phyloP scores from a whole-genome alignment of 2,329 filamentous ascomycete genomes.

The Xylariaceae sp. region DNA sequence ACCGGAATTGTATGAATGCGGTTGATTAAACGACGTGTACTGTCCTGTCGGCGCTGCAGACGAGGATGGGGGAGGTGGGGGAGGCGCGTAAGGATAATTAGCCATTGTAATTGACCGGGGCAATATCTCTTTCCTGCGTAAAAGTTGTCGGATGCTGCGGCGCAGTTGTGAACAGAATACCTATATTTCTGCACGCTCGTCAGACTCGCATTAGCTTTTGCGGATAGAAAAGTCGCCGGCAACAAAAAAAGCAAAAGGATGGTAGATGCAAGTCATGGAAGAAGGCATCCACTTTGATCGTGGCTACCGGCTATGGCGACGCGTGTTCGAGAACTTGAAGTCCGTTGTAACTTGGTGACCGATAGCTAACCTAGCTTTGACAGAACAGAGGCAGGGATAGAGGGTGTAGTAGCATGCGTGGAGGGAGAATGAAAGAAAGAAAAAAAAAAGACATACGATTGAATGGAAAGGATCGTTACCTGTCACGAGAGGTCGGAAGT shows the following conservation, averaged over 20 bases:
- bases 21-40: constrained; percentile 32
- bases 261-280: neutral
- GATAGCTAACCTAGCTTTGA: neutral
- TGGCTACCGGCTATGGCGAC: neutral
- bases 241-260: neutral
- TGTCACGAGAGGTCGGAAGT: neutral
- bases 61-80: constrained; percentile 29
- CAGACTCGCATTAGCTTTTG: neutral
- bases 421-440: neutral
- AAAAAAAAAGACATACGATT: neutral
- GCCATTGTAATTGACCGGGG: constrained; percentile 21
- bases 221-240: neutral
- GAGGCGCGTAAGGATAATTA: constrained; percentile 30
- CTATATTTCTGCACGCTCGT: constrained; percentile 2
- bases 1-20: constrained; percentile 40
- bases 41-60: constrained; percentile 26
- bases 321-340: neutral
- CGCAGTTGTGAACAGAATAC: constrained; percentile 1
- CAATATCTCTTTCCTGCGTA: neutral
- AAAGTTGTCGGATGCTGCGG: constrained; percentile 1
- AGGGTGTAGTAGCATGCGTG: neutral
- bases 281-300: neutral
- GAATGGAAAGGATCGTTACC: neutral
- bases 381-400: neutral
- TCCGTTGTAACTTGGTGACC: neutral